A percentile compares a stretch with the other conserved stretches of the same genome.
phyloP scores from a whole-genome alignment of 2,329 filamentous ascomycete species.

The Colletotrichum liriopes region DNA sequence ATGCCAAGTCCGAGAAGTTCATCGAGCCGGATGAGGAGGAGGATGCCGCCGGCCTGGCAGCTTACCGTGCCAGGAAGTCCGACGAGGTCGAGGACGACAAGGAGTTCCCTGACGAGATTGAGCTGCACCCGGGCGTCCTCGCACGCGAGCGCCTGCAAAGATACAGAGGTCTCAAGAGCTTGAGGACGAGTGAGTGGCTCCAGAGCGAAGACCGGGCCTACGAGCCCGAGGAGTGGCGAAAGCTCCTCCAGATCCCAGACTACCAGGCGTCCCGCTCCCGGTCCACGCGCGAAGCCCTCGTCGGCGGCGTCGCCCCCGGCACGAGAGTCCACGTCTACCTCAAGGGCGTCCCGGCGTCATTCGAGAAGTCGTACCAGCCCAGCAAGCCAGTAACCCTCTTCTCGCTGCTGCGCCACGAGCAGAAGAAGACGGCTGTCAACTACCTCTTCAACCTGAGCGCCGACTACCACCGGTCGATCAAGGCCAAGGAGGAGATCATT shows the following conservation, averaged over 20 bases:
- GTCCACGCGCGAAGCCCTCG: constrained; percentile 84
- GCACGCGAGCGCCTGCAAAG: constrained; percentile 88
- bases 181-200: constrained; percentile 91
- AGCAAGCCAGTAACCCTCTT: constrained; percentile 80
- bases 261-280: constrained; percentile 88
- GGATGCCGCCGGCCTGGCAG: constrained; percentile 81
- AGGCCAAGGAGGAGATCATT: constrained; percentile 92
- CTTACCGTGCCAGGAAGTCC: constrained; percentile 83
- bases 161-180: constrained; percentile 93
- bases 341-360: constrained; percentile 61
- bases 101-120: constrained; percentile 98
- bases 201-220: constrained; percentile 88
- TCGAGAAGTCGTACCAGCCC: constrained; percentile 65
- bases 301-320: constrained; percentile 89
- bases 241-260: constrained; percentile 89
- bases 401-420: constrained; percentile 92
- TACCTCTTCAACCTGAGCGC: constrained; percentile 89
- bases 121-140: constrained; percentile 88
- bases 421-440: constrained; percentile 93
- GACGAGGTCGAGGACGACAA: constrained; percentile 90
- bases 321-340: constrained; percentile 88
- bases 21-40: constrained; percentile 87
- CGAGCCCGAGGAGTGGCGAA: constrained; percentile 91
- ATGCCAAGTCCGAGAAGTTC: constrained; percentile 95
- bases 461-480: constrained; percentile 82